Evolutionary conservation across 345 rosid species (phyloP), one percentile per base, ranked within the genome.

Genomic region (Linum tenue): DNA sequence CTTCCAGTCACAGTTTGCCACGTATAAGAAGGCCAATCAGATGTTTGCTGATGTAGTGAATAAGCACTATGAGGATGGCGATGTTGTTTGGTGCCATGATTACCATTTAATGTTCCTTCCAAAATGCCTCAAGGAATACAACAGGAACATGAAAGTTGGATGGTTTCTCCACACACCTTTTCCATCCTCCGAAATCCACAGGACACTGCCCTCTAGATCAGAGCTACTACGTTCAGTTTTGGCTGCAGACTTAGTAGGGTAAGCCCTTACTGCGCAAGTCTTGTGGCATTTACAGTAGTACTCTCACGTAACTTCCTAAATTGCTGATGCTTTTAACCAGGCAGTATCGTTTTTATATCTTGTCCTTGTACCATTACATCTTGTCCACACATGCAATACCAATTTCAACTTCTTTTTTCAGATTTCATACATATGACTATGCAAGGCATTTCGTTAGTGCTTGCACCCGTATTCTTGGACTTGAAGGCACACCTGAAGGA

Each of bases 151-250:
- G 99, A 95, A 95, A 84, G 99, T 95, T 76, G 99, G 99, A 59
- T 95, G 99, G 99, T 95, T 95, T 83, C 99, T 95, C 76, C 99
- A 95, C 67, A 95, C 99, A 44, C 99, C 99, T 17, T 95, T 95
- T 72, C 99, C 99, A 71, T 95, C 99, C 11, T 95, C 99, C 63
- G 99, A 95, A 83, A 95, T 95, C 72, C 96, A 91, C 64, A 83
- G 99, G 82, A 91, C 94, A 37, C 80, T 95, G 75, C 99, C 99
- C 44, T 95, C 99, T 64, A 82, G 99, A 51, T 86, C 99, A 0
- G 96, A 95, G 82, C 85, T 95, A 56, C 79, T 95, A 72, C 95
- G 80, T 61, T 85, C 99, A 2, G 99, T 95, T 81, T 95, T 95
- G 75, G 96, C 96, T 35, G 96, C 99, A 60, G 99, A 95, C 76